These are phyloP conservation scores for Arthrocladium fulminans DNA, from an alignment of 2,329 filamentous ascomycete genomes.

Conservation along the genomic window DNA sequence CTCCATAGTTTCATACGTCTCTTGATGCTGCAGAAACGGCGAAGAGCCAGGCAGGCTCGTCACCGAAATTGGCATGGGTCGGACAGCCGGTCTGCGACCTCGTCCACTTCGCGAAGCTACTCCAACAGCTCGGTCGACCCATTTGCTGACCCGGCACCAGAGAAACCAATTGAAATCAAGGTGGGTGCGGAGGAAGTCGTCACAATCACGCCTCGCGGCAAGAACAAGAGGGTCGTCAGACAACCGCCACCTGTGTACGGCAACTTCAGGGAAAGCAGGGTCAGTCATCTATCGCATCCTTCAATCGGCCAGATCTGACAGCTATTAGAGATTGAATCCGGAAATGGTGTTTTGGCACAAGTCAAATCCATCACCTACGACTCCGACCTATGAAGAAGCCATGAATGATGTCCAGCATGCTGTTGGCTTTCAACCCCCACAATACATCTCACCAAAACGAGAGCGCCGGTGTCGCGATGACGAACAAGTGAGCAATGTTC, in stretches of 20 bases:
- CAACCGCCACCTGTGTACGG: conserved; percentile 74
- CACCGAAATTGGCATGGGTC: conserved; percentile 27
- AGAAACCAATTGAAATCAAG: conserved; percentile 66
- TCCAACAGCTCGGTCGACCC: conserved; percentile 37
- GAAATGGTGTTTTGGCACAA: conserved; percentile 74
- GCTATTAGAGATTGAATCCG: conserved; percentile 60
- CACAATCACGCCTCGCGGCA: conserved; percentile 35
- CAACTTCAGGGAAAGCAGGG: conserved; percentile 72
- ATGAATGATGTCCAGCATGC: conserved; percentile 14
- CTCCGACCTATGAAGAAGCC: conserved; percentile 21
- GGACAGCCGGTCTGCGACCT: conserved; percentile 34
- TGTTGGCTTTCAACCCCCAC: conserved; percentile 54
- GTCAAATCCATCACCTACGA: conserved; percentile 28
- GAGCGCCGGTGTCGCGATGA: conserved; percentile 55
- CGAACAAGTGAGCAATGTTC: conserved; percentile 38
- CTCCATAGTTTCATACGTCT: conserved; percentile 68
- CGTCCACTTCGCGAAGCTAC: conserved; percentile 54
- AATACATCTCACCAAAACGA: conserved; percentile 63
- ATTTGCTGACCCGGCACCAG: conserved; percentile 15
- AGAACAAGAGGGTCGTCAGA: conserved; percentile 42
- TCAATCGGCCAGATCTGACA: conserved; percentile 2
- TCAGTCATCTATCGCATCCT: conserved; percentile 38
- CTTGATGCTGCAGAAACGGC: conserved; percentile 54
- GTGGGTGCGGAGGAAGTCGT: conserved; percentile 67
- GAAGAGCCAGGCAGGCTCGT: conserved; percentile 24